A percentile compares a stretch with the other conserved stretches of the same genome.
phyloP scores from a whole-genome alignment of 805 yeast genomes.

The Candida pseudoglaebosa region DNA sequence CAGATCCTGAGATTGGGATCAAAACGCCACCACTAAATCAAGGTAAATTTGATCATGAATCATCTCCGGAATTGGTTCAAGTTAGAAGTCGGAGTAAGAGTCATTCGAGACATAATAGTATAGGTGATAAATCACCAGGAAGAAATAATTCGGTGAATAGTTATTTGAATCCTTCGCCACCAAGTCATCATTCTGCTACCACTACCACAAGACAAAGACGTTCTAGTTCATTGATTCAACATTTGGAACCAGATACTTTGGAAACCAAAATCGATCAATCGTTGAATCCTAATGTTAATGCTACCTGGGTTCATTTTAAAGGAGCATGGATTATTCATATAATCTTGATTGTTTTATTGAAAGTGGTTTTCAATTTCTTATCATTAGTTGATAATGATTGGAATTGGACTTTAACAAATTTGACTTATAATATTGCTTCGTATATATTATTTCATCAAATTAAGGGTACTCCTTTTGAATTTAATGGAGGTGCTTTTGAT shows the following conservation, averaged over 20 bases:
- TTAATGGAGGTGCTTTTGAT: slow-evolving; percentile 94
- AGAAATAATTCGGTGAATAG: slow-evolving; percentile 7
- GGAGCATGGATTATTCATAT: slow-evolving; percentile 97
- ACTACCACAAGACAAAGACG: slow-evolving; percentile 50
- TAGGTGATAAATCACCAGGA: slow-evolving; percentile 5
- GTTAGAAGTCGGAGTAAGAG: background rate
- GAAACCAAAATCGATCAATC: slow-evolving; percentile 92
- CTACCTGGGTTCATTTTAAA: slow-evolving; percentile 92
- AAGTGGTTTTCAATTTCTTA: slow-evolving; percentile 71
- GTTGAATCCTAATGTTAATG: slow-evolving; percentile 83
- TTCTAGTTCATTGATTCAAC: slow-evolving; percentile 84
- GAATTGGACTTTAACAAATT: slow-evolving; percentile 91
- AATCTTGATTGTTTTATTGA: slow-evolving; percentile 71
- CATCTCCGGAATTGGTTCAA: background rate
- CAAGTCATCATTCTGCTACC: slow-evolving; percentile 22
- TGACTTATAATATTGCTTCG: slow-evolving; percentile 85
- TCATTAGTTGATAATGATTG: slow-evolving; percentile 80
- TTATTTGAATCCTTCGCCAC: slow-evolving; percentile 21
- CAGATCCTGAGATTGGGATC: background rate
- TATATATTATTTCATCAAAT: slow-evolving; percentile 95
- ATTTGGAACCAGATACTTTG: slow-evolving; percentile 86
- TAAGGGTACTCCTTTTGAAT: slow-evolving; percentile 96
- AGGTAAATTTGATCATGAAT: background rate
- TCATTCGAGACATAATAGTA: slow-evolving; percentile 1
- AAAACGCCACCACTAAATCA: slow-evolving; percentile 2